These are phyloP conservation scores for Fusarium sp. DNA, from an alignment of 2,329 filamentous ascomycete genomes.

Conservation along the genomic window DNA sequence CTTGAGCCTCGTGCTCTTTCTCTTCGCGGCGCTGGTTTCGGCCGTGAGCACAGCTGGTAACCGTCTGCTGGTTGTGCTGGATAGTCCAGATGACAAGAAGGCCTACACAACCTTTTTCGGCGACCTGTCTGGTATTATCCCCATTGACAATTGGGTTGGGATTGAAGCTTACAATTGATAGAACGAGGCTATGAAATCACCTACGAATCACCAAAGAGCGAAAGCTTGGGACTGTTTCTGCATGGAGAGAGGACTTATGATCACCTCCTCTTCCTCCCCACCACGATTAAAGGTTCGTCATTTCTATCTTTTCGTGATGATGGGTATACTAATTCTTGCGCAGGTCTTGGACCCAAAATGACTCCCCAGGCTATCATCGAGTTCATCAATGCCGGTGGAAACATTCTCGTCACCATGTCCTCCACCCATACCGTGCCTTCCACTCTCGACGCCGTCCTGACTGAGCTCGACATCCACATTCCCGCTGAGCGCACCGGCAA, in stretches of 20 bases:
- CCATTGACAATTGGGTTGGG: neutral
- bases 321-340: constrained; percentile 26
- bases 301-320: neutral
- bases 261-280: constrained; percentile 88
- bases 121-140: constrained; percentile 72
- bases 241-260: constrained; percentile 91
- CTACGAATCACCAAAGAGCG: constrained; percentile 86
- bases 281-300: constrained; percentile 85
- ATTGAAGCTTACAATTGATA: constrained; percentile 55
- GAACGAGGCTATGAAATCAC: constrained; percentile 84
- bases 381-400: constrained; percentile 91
- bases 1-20: constrained; percentile 75
- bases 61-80: constrained; percentile 86
- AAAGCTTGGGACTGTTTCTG: constrained; percentile 81
- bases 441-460: constrained; percentile 80
- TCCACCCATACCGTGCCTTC: constrained; percentile 76
- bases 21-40: constrained; percentile 74
- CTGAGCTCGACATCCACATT: constrained; percentile 90
- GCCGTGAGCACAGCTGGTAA: constrained; percentile 83
- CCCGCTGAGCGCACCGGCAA: constrained; percentile 85
- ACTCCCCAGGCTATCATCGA: constrained; percentile 88
- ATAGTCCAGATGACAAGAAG: constrained; percentile 83
- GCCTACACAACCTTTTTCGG: constrained; percentile 85
- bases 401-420: constrained; percentile 88
- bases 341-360: constrained; percentile 87